Evolutionary conservation across 2,329 filamentous ascomycete species (phyloP).

Genomic region (Aspergillus novoparasiticus): DNA sequence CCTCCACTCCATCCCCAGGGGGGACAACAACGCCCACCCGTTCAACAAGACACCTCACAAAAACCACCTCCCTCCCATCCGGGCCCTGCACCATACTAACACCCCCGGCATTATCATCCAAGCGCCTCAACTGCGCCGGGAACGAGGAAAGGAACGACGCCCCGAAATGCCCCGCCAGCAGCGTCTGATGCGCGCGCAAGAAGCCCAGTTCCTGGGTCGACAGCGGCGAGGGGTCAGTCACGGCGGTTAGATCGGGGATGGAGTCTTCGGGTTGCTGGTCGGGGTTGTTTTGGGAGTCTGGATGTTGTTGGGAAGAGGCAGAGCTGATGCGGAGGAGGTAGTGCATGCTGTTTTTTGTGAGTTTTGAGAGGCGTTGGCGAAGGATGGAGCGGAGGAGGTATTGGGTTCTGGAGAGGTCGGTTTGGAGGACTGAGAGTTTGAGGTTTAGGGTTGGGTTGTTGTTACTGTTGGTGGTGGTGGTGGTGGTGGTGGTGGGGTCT

Average conservation of each 20-base stretch:
- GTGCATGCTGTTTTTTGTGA: slow-evolving; percentile 54
- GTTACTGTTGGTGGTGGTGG: slow-evolving; percentile 56
- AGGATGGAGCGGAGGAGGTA: slow-evolving; percentile 84
- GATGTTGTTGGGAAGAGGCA: slow-evolving; percentile 19
- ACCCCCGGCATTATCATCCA: slow-evolving; percentile 89
- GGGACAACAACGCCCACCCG: slow-evolving; percentile 50
- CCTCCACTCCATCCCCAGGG: slow-evolving; percentile 31
- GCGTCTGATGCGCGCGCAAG: slow-evolving; percentile 78
- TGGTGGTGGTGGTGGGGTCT: slow-evolving; percentile 36
- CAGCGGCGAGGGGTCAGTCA: slow-evolving; percentile 60
- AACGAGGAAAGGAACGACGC: slow-evolving; percentile 83
- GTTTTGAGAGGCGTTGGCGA: slow-evolving; percentile 81
- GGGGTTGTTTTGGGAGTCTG: slow-evolving; percentile 10
- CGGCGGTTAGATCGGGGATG: slow-evolving; percentile 30
- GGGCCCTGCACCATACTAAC: slow-evolving; percentile 91
- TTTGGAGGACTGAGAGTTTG: slow-evolving; percentile 90
- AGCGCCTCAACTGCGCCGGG: slow-evolving; percentile 73
- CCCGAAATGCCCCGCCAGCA: slow-evolving; percentile 83
- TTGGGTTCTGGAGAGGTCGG: slow-evolving; percentile 91
- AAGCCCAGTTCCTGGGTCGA: slow-evolving; percentile 79
- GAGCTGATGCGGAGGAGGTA: slow-evolving; percentile 37
- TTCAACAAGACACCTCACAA: slow-evolving; percentile 63
- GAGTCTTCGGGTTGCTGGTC: slow-evolving; percentile 33
- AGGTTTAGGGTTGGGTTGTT: slow-evolving; percentile 93
- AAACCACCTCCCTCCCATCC: slow-evolving; percentile 80